Percentiles rank a stretch among this genome's conserved stretches.
phyloP scores from a whole-genome alignment of 2,329 filamentous ascomycete species.

The Akanthomyces uredinophilus region DNA sequence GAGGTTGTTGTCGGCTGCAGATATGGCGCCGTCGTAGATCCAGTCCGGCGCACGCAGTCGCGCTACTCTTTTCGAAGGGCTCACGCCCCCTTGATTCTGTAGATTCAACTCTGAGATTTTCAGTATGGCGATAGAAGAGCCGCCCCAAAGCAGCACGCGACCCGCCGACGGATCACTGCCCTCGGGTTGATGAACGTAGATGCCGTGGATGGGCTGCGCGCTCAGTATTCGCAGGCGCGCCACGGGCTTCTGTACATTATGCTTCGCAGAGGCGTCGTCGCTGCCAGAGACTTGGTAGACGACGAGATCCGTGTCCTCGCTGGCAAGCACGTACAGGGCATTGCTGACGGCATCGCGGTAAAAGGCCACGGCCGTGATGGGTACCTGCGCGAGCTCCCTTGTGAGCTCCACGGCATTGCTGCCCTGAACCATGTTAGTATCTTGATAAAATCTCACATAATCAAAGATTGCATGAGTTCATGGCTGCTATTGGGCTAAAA shows the following conservation, averaged over 20 bases:
- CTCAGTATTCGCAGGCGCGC: constrained; percentile 52
- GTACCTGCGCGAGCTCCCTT: constrained; percentile 41
- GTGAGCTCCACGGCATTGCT: constrained; percentile 18
- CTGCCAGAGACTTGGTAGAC: constrained; percentile 41
- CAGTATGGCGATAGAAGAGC: constrained; percentile 44
- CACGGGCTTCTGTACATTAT: constrained; percentile 16
- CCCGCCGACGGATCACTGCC: constrained; percentile 13
- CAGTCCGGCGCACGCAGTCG: constrained; percentile 61
- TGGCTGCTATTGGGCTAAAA: too few relatives aligned
- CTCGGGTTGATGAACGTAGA: constrained; percentile 39
- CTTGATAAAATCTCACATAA: not conserved
- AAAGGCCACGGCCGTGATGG: constrained; percentile 57
- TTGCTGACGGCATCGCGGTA: constrained; percentile 26
- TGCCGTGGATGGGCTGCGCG: constrained; percentile 70
- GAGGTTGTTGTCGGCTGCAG: constrained; percentile 34
- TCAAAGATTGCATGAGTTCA: not conserved
- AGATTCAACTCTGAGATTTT: not conserved
- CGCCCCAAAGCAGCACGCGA: constrained; percentile 65
- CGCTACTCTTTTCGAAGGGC: constrained; percentile 9
- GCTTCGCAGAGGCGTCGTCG: constrained; percentile 20
- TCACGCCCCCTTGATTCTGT: not conserved
- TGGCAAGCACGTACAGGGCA: constrained; percentile 42
- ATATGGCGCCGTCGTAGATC: constrained; percentile 65
- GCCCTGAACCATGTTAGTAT: not conserved
- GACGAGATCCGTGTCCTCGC: constrained; percentile 54